phyloP scores from a whole-genome alignment of 805 yeast genomes.

The Candida dajiaensis region DNA sequence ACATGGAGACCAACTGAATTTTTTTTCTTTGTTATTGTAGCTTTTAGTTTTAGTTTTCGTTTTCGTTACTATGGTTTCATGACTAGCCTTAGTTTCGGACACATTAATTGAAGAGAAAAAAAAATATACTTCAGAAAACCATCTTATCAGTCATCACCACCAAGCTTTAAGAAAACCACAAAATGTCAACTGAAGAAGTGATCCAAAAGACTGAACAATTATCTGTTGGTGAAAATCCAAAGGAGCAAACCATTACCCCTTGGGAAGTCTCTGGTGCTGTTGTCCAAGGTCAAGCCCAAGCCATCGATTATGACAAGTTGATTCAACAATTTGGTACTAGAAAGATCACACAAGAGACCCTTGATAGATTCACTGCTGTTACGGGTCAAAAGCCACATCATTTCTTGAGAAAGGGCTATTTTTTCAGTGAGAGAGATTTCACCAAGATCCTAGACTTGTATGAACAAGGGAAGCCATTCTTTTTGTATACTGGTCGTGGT shows the following conservation, averaged over 20 bases:
- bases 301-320: slow-evolving; percentile 86
- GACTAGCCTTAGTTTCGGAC: background rate
- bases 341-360: slow-evolving; percentile 59
- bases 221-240: background rate
- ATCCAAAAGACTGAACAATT: slow-evolving; percentile 3
- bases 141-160: background rate
- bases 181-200: slow-evolving; percentile 1
- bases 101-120: background rate
- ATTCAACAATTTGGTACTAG: slow-evolving; percentile 85
- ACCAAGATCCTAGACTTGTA: slow-evolving; percentile 74
- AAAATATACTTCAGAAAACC: background rate
- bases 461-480: slow-evolving; percentile 93
- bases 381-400: slow-evolving; percentile 94
- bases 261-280: slow-evolving; percentile 99
- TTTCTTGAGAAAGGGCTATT: slow-evolving; percentile 82
- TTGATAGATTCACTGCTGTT: slow-evolving; percentile 66
- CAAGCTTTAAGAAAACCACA: background rate
- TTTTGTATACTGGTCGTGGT: slow-evolving; percentile 95
- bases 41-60: background rate
- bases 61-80: background rate
- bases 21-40: no score
- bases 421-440: slow-evolving; percentile 88
- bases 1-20: no score
- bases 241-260: slow-evolving; percentile 57
- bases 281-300: slow-evolving; percentile 87